Conservation (phyloP, 345 rosid species). For the Clarkia xantiana region DNA sequence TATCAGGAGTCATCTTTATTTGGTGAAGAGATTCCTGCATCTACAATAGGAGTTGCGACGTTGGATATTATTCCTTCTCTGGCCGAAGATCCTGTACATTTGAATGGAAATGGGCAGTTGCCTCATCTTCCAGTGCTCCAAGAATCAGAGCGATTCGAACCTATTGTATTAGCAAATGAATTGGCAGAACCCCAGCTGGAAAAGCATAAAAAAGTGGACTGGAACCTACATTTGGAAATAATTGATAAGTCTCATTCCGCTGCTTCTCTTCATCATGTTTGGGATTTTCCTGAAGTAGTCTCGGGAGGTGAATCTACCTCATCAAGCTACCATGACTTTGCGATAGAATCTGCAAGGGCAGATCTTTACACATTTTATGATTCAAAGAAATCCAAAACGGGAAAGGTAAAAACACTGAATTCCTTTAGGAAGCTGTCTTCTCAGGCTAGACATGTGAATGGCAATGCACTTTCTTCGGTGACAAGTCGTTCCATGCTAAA, state of each 20-base stretch:
- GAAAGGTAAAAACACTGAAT: slow-evolving; percentile 17
- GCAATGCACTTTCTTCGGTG: slow-evolving; percentile 27
- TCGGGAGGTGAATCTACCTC: slow-evolving; percentile 11
- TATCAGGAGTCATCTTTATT: slow-evolving; percentile 15
- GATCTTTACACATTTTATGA: slow-evolving; percentile 49
- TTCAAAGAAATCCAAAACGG: slow-evolving; percentile 19
- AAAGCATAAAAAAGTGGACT: slow-evolving; percentile 11
- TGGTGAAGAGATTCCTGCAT: slow-evolving; percentile 5
- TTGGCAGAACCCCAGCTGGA: slow-evolving; percentile 15
- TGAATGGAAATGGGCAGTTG: slow-evolving; percentile 13
- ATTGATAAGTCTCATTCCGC: slow-evolving; percentile 5
- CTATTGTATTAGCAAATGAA: slow-evolving; percentile 19
- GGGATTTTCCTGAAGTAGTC: slow-evolving; percentile 13
- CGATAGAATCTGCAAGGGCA: slow-evolving; percentile 33
- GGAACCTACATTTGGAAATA: slow-evolving; percentile 14
- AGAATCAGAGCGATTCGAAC: slow-evolving; percentile 24
- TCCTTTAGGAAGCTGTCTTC: slow-evolving; percentile 27
- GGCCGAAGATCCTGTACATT: slow-evolving; percentile 3
- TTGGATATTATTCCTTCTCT: slow-evolving; percentile 3
- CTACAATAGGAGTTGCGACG: neutral
- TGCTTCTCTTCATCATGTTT: slow-evolving; percentile 2
- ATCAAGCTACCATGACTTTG: slow-evolving; percentile 11
- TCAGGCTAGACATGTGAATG: slow-evolving; percentile 19
- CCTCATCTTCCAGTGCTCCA: slow-evolving; percentile 9
- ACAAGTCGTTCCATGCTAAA: slow-evolving; percentile 20